These are phyloP conservation scores for Agaricus blazei DNA, from an alignment of 768 basidiomycete species.

Conservation along the genomic window DNA sequence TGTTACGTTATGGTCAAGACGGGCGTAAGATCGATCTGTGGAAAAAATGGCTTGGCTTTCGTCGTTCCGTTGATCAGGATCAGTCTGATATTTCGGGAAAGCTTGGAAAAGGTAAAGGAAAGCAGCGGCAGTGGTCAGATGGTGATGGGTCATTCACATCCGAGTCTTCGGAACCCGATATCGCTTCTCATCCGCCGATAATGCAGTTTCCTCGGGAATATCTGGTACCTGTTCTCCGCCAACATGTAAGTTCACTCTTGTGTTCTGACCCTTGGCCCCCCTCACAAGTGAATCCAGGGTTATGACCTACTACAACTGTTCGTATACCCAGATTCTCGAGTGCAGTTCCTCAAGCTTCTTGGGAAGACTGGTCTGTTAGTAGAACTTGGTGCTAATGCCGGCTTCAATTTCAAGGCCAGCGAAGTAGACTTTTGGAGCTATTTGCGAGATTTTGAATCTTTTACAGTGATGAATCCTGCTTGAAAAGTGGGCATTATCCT, in stretches of 20 bases:
- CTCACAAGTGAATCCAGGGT: constrained; percentile 35
- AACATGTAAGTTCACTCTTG: constrained; percentile 44
- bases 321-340: constrained; percentile 73
- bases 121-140: constrained; percentile 41
- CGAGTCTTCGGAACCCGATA: constrained; percentile 20
- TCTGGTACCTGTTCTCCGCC: constrained; percentile 46
- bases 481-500: too few species aligned
- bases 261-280: not conserved
- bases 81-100: constrained; percentile 14
- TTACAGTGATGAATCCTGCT: not conserved
- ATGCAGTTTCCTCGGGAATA: constrained; percentile 31
- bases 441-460: constrained; percentile 16
- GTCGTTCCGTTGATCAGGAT: constrained; percentile 22
- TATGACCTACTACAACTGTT: constrained; percentile 52
- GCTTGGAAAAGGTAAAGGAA: constrained; percentile 26
- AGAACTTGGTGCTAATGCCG: constrained; percentile 27
- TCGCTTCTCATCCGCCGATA: constrained; percentile 17
- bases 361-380: constrained; percentile 37
- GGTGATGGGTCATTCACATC: constrained; percentile 31
- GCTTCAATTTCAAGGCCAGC: constrained; percentile 24
- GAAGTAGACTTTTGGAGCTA: constrained; percentile 74
- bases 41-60: constrained; percentile 59
- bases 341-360: constrained; percentile 55
- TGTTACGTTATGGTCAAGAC: constrained; percentile 54
- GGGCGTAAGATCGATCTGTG: constrained; percentile 76